These are phyloP conservation scores for Magnaporthiopsis incrustans DNA, from an alignment of 2,329 filamentous ascomycete genomes.

Conservation along the genomic window DNA sequence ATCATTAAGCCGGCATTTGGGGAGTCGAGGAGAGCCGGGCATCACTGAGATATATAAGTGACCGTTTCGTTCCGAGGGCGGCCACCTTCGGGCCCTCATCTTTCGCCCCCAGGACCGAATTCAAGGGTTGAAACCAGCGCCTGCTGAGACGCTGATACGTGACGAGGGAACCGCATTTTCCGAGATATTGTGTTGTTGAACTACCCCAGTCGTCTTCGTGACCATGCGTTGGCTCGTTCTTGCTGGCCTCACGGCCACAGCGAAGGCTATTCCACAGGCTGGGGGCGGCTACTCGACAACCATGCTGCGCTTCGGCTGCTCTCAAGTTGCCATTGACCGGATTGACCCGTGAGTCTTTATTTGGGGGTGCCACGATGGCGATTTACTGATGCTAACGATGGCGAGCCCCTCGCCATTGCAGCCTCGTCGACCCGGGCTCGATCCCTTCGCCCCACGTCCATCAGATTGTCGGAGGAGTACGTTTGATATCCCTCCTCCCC, in stretches of 20 bases:
- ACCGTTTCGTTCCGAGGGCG: neutral
- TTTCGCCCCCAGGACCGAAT: neutral
- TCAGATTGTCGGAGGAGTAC: slow-evolving; percentile 1
- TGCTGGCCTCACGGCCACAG: neutral
- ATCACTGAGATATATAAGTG: neutral
- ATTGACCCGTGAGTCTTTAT: neutral
- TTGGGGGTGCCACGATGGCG: neutral
- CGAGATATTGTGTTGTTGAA: neutral
- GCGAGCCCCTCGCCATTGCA: neutral
- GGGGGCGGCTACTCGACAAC: neutral
- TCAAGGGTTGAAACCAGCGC: neutral
- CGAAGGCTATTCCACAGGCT: neutral
- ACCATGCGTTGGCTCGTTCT: neutral
- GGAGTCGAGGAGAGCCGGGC: neutral
- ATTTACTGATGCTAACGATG: neutral
- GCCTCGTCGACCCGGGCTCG: neutral
- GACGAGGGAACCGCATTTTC: neutral
- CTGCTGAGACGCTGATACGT: neutral
- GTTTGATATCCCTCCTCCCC: too few relatives aligned
- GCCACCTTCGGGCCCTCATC: neutral
- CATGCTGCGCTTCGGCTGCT: slow-evolving; percentile 7
- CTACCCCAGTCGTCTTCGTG: neutral
- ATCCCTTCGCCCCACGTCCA: slow-evolving; percentile 1
- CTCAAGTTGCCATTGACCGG: slow-evolving; percentile 4
- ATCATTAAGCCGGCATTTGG: neutral